These are phyloP conservation scores for Lachnellula occidentalis DNA, from an alignment of 2,329 filamentous ascomycete genomes.

Conservation along the genomic window DNA sequence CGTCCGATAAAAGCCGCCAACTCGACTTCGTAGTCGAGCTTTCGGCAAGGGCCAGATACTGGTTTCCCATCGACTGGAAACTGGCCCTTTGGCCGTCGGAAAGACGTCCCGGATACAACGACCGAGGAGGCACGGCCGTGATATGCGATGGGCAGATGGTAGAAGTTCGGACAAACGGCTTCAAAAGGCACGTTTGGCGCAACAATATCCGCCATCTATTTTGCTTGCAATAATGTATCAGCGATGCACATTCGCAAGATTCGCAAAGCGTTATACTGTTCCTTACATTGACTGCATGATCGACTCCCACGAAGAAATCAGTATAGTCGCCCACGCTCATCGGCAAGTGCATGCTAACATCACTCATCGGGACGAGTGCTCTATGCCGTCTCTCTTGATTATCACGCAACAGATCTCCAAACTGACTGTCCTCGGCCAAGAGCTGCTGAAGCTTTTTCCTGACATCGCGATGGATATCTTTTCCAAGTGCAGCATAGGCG, in stretches of 20 bases:
- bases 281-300: not conserved
- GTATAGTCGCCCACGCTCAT: not conserved
- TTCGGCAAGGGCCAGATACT: conserved; percentile 13
- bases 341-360: not conserved
- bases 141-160: conserved; percentile 47
- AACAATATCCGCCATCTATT: not conserved
- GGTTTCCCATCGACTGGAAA: conserved; percentile 26
- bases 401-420: not conserved
- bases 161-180: conserved; percentile 35
- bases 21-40: conserved; percentile 34
- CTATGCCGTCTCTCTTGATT: not conserved
- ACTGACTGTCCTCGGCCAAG: not conserved
- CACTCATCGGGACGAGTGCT: not conserved
- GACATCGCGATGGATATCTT: not conserved
- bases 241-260: not conserved
- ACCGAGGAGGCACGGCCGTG: conserved; percentile 68
- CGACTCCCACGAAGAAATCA: not conserved
- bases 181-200: not conserved
- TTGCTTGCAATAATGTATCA: not conserved
- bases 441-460: not conserved
- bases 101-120: conserved; percentile 66
- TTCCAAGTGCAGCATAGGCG: not conserved
- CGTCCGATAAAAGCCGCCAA: conserved; percentile 29
- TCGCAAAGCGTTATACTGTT: not conserved
- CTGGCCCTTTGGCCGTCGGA: conserved; percentile 51